phyloP scores from a whole-genome alignment of 805 yeast genomes.

The Cyberlindnera euphorbiiphila region DNA sequence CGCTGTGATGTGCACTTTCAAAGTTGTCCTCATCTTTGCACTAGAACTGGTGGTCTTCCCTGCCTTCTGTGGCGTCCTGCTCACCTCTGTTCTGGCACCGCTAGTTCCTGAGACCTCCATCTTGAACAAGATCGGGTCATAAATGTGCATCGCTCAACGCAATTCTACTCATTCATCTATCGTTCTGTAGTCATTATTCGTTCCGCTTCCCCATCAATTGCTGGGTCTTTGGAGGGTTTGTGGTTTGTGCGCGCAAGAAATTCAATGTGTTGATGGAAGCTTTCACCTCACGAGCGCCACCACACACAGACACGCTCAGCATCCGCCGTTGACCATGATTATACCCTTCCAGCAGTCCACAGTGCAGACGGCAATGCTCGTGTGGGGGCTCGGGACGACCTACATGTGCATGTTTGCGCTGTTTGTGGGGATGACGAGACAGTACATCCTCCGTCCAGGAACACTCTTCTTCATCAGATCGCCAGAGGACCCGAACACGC shows the following conservation, averaged over 20 bases:
- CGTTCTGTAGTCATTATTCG: too few species aligned
- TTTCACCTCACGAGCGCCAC: too few species aligned
- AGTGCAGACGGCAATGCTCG: background rate
- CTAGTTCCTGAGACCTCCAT: constrained; percentile 30
- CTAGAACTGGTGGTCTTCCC: constrained; percentile 87
- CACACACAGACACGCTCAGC: background rate
- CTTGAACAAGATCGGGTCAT: too few species aligned
- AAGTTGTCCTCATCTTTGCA: constrained; percentile 70
- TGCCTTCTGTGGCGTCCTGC: constrained; percentile 72
- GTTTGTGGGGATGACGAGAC: constrained; percentile 80
- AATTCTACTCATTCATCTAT: too few species aligned
- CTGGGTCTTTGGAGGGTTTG: too few species aligned
- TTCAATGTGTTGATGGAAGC: too few species aligned
- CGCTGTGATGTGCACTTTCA: constrained; percentile 57
- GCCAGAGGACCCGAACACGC: constrained; percentile 89
- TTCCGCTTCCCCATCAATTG: too few species aligned
- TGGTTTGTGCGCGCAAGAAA: too few species aligned
- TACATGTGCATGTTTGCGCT: constrained; percentile 88
- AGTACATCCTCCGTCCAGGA: constrained; percentile 74
- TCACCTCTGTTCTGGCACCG: constrained; percentile 69
- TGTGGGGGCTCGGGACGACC: constrained; percentile 71
- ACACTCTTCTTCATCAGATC: constrained; percentile 88
- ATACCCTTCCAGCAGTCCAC: background rate
- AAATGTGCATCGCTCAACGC: too few species aligned
- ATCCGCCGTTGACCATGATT: constrained; percentile 2